Evolutionary conservation across 2,329 filamentous ascomycete genomes (phyloP).

Genomic region (Fusarium neocosmosporiellum): DNA sequence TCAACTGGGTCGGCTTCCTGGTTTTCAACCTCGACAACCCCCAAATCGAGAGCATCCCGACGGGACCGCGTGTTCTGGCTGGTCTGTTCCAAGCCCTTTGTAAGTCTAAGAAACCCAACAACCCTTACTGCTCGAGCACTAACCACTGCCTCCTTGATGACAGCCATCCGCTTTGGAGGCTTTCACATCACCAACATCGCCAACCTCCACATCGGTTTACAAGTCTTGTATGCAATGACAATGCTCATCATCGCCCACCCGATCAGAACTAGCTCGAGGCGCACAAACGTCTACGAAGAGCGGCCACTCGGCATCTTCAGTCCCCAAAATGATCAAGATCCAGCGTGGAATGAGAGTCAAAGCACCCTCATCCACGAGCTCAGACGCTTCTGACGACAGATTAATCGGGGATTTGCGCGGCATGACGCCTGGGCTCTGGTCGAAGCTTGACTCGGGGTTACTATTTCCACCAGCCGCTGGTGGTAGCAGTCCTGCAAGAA

Average conservation of each 20-base stretch:
- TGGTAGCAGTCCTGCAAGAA: background rate
- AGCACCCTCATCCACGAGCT: background rate
- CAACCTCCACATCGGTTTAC: background rate
- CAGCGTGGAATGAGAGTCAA: background rate
- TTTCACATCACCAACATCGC: background rate
- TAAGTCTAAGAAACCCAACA: background rate
- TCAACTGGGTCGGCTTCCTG: background rate
- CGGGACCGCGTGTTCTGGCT: background rate
- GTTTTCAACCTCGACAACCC: background rate
- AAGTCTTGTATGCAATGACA: background rate
- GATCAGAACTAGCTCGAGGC: background rate
- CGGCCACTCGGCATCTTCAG: background rate
- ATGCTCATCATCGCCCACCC: background rate
- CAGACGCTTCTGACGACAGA: background rate
- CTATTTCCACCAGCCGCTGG: background rate
- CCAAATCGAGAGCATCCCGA: background rate
- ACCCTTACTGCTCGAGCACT: background rate
- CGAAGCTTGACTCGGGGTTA: background rate
- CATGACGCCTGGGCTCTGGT: background rate
- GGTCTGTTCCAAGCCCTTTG: background rate
- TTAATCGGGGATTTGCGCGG: background rate
- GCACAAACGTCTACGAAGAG: background rate
- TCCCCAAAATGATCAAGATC: background rate
- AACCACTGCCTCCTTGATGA: background rate
- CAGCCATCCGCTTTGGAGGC: background rate